Evolutionary conservation across 1,139 yeast species (phyloP), one percentile per base, ranked within the genome.

Genomic region (Yueomyces sp.): DNA sequence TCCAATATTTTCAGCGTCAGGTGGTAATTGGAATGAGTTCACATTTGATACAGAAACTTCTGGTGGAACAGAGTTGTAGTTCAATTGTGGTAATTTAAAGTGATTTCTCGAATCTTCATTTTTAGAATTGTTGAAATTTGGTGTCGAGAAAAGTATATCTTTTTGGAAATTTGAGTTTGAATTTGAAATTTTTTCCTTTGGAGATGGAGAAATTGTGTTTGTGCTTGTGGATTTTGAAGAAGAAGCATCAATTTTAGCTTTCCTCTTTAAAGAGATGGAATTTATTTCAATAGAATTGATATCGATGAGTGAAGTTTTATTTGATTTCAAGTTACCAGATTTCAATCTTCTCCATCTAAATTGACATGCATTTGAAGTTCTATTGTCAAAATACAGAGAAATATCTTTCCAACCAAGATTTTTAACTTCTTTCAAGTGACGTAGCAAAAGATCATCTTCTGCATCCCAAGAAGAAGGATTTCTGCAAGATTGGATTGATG

Each of bases 321-420:
- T 72, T 3, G 79, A 76, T 60, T 78, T 78, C 52, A 78, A 64
- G 50, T 76, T 75, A 1, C 84, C 84, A 11, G 76, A 71, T 59
- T 76, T 75, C 46, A 78, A 65, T 46, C 89, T 62, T 61, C 89
- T 70, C 89, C 89, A 81, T 54, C 89, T 69, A 54, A 81, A 81
- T 60, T 81, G 89, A 51, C 87, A 81, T 3, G 87, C 87, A 54
- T 81, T 81, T 37, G 86, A 83, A 1, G 87, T 81, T 60, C 89
- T 66, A 58, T 77, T 76, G 43, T 68, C 69, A 60, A 80, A 81
- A 54, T 79, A 76, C 43, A 75, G 69, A 8, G 86, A 79, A 42
- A 81, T 80, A 50, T 80, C 86, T 60, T 80, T 78, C 89, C 89
- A 80, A 0, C 87, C 87, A 48, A 80, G 65, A 54, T 78, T 78